Evolutionary conservation across 768 basidiomycete species (phyloP), one percentile per base, ranked within the genome.

Genomic region (Terana coerulea): DNA sequence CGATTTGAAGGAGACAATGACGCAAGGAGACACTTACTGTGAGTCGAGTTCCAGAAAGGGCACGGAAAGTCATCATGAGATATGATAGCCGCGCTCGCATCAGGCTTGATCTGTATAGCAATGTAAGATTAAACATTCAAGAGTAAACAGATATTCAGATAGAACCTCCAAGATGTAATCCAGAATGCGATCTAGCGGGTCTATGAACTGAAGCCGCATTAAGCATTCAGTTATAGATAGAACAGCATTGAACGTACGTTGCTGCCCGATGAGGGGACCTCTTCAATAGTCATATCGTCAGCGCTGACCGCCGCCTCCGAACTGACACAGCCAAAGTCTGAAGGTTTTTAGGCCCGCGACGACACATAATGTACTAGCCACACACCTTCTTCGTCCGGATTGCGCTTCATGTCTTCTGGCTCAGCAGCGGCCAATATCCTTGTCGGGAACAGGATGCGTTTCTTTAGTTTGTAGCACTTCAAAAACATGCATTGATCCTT

Each of bases 151-250:
- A n/a, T n/a, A n/a, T n/a, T n/a, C n/a, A n/a, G n/a, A n/a, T n/a
- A n/a, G n/a, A n/a, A 47, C 46, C 30, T 47, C 46, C 9, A 47
- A 24, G 9, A 47, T 47, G n/a, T 47, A 47, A 12, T 22, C 22
- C 3, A 34, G 22, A 17, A 34, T 7, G 11, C 7, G 11, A n/a
- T 47, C 46, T 34, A 47, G 17, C 10, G 17, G n/a, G 17, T 47
- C 46, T 6, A 19, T 7, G 19, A 34, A 3, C 46, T 47, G 11
- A 9, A 33, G 9, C 19, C 9, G 7, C 4, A 14, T 7, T 43
- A n/a, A 43, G 41, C 10, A 12, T n/a, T 25, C 17, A 46, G 5
- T n/a, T 10, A 46, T 12, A 29, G n/a, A 8, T 19, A 22, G 28
- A 7, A 19, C 19, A 22, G 11, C 26, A 26, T 17, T 10, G 17